Base-by-base conservation (phyloP, 495 filamentous ascomycete genomes). In the Penicillium canescens region DNA sequence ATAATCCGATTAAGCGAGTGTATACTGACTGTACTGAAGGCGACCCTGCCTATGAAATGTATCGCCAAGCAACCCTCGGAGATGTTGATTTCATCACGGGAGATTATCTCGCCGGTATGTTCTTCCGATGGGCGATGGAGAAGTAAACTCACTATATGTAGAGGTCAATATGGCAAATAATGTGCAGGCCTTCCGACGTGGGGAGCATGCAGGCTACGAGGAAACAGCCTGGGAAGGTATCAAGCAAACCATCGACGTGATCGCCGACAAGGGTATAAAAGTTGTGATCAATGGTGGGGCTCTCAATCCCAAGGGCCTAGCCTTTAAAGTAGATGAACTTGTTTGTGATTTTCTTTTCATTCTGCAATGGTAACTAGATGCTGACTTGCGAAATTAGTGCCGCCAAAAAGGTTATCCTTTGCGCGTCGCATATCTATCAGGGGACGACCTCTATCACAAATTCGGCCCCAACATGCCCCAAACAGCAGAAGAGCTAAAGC, bases 1-100 rank as follows among this genome's bases (percentile, higher is more conserved):
- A 28, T 55, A 8, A 18, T 33, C 7, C 9, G 28, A 9, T 31
- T 31, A 9, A 24, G 6, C 3, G 2, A 24, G 34, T 1, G 35
- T 16, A 33, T 33, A 18, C 26, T 59, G 20, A 50, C n/a, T 16
- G n/a, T 14, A 41, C 8, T 49, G 18, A 28, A 75, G 74, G 68
- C 13, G 74, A 77, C 49, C 75, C 74, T 4, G 73, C 71, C 18
- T 66, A 68, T 46, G 70, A 74, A 33, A 77, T 77, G 77, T 63
- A 62, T 42, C 69, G 64, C 14, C 77, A 78, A 61, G 77, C 71
- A 1, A 73, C 67, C 14, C 48, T 70, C 16, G 73, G 75, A 16
- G 72, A 72, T 55, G 70, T 84, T 18, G 80, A 82, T 46, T 74
- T 82, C 34, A 80, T 84, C 23, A 80, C 77, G 3, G 81, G 81